phyloP scores from a whole-genome alignment of 2,329 filamentous ascomycete species.

The Aspergillus tanneri region DNA sequence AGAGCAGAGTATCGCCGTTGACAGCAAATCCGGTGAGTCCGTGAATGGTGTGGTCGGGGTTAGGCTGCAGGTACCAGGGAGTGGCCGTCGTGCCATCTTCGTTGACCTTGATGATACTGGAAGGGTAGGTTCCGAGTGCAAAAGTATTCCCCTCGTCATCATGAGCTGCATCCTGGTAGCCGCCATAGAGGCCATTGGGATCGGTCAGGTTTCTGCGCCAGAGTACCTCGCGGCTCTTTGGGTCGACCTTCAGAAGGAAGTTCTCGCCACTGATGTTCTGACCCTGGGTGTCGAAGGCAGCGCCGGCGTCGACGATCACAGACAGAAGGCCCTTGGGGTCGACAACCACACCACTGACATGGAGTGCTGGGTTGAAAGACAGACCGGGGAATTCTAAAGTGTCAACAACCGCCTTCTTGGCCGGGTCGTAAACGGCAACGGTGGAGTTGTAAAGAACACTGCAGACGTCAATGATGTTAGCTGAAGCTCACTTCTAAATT shows the following conservation, averaged over 20 bases:
- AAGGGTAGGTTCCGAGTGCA: neutral
- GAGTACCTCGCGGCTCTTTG: neutral
- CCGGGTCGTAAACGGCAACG: neutral
- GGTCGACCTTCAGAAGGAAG: slow-evolving; percentile 1
- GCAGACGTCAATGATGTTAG: neutral
- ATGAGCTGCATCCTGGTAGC: slow-evolving; percentile 1
- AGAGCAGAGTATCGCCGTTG: neutral
- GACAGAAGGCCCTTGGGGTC: slow-evolving; percentile 1
- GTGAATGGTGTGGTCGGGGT: neutral
- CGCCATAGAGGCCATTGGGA: neutral
- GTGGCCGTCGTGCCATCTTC: neutral
- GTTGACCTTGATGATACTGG: slow-evolving; percentile 1
- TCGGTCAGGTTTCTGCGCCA: slow-evolving; percentile 2
- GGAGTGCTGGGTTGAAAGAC: neutral
- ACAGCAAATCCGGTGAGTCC: neutral
- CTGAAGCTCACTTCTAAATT: neutral
- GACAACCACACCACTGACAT: neutral
- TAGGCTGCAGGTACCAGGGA: slow-evolving; percentile 1
- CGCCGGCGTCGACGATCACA: neutral
- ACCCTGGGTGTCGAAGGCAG: slow-evolving; percentile 2
- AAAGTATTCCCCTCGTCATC: neutral
- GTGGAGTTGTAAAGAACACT: slow-evolving; percentile 1
- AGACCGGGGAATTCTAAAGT: neutral
- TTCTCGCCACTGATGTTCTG: neutral
- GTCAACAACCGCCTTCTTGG: neutral